These are phyloP conservation scores for Nemania sp. DNA, from an alignment of 2,329 filamentous ascomycete genomes.

Conservation along the genomic window DNA sequence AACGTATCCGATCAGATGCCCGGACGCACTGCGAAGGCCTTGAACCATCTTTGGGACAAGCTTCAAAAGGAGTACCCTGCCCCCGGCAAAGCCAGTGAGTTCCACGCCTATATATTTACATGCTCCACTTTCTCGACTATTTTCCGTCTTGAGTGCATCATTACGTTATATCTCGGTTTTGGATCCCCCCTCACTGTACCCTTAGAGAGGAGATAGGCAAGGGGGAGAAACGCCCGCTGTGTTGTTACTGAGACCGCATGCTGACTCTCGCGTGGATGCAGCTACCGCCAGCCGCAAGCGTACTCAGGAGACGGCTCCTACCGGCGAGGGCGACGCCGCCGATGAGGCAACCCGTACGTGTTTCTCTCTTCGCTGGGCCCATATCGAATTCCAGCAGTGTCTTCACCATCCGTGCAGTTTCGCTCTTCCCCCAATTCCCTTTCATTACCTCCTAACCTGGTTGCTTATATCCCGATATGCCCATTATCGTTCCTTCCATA, in stretches of 20 bases:
- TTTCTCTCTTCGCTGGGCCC: not conserved
- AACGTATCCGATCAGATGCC: not conserved
- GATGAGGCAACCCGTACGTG: not conserved
- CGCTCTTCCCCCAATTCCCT: not conserved
- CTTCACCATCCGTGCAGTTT: not conserved
- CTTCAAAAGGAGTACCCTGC: not conserved
- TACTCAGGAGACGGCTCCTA: not conserved
- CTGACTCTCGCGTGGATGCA: constrained; percentile 1
- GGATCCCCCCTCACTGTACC: too few relatives aligned
- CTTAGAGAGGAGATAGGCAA: too few relatives aligned
- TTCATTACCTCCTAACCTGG: too few relatives aligned
- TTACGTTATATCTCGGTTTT: too few relatives aligned
- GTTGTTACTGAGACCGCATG: not conserved
- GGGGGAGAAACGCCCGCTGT: too few relatives aligned
- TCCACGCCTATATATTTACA: too few relatives aligned
- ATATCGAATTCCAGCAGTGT: not conserved
- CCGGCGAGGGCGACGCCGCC: not conserved
- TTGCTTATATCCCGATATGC: too few relatives aligned
- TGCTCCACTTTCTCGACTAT: too few relatives aligned
- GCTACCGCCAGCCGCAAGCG: constrained; percentile 12
- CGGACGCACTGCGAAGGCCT: constrained; percentile 12
- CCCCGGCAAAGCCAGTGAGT: constrained; percentile 6
- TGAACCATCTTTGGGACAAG: constrained; percentile 6
- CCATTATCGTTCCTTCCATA: not conserved
- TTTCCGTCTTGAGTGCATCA: too few relatives aligned